Evolutionary conservation across 495 filamentous ascomycete species (phyloP).

Genomic region (Lophium mytilinum): DNA sequence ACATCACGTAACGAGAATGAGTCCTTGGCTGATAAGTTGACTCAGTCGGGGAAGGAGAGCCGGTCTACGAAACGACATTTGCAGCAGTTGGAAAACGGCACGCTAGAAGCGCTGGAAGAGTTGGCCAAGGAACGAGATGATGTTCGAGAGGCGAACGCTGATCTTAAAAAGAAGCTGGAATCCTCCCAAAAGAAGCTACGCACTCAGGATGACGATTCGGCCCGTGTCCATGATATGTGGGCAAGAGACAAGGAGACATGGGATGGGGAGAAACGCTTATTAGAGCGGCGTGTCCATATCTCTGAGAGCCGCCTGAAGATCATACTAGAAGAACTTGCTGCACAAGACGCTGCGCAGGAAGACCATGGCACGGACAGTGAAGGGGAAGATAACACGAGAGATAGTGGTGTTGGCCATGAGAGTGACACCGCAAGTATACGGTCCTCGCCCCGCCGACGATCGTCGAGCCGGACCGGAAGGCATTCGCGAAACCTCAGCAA

Average conservation of each 20-base stretch:
- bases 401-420: slow-evolving; percentile 40
- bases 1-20: slow-evolving; percentile 66
- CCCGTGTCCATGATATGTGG: slow-evolving; percentile 67
- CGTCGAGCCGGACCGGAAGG: slow-evolving; percentile 47
- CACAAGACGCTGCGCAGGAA: slow-evolving; percentile 55
- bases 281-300: slow-evolving; percentile 78
- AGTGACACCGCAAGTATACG: slow-evolving; percentile 69
- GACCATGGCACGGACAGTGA: slow-evolving; percentile 39
- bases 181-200: slow-evolving; percentile 67
- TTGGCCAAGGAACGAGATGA: slow-evolving; percentile 81
- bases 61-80: slow-evolving; percentile 78
- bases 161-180: slow-evolving; percentile 74
- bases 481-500: slow-evolving; percentile 53
- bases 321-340: slow-evolving; percentile 75
- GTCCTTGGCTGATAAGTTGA: slow-evolving; percentile 49
- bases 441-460: slow-evolving; percentile 47
- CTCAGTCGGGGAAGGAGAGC: slow-evolving; percentile 60
- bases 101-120: slow-evolving; percentile 71
- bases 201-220: slow-evolving; percentile 73
- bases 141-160: slow-evolving; percentile 61
- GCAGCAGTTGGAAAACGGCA: slow-evolving; percentile 76
- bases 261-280: slow-evolving; percentile 68
- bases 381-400: slow-evolving; percentile 44
- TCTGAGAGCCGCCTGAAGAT: slow-evolving; percentile 77
- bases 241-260: slow-evolving; percentile 72